Conservation (phyloP, 1,139 yeast genomes). For the Geotrichum siamense region DNA sequence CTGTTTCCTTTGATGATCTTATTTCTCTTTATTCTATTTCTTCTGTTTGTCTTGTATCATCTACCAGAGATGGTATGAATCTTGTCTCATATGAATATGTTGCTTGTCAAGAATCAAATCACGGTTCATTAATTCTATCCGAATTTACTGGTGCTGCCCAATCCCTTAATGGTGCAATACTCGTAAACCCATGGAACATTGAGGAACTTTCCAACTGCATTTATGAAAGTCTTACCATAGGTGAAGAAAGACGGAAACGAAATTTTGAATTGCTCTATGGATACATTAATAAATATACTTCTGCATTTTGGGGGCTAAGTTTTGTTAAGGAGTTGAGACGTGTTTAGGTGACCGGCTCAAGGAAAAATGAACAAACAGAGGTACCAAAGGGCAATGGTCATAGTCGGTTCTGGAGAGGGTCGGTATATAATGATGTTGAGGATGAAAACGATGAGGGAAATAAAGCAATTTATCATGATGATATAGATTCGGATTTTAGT, state of each 20-base stretch:
- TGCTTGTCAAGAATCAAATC: conserved; percentile 84
- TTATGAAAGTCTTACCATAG: conserved; percentile 77
- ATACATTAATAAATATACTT: conserved; percentile 86
- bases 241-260: conserved; percentile 66
- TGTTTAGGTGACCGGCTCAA: too few species aligned
- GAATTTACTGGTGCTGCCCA: conserved; percentile 99
- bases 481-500: too few species aligned
- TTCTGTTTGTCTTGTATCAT: conserved; percentile 87
- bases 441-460: too few species aligned
- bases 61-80: conserved; percentile 98
- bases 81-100: conserved; percentile 92
- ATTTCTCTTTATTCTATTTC: conserved; percentile 77
- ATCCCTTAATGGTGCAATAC: conserved; percentile 82
- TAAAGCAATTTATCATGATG: too few species aligned
- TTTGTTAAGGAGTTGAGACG: conserved; percentile 71
- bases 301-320: conserved; percentile 95
- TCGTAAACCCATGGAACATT: conserved; percentile 97
- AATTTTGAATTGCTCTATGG: conserved; percentile 78
- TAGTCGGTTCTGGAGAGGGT: too few species aligned
- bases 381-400: too few species aligned
- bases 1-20: conserved; percentile 84
- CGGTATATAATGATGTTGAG: too few species aligned
- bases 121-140: conserved; percentile 78
- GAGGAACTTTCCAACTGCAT: conserved; percentile 87
- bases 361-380: too few species aligned